Evolutionary conservation across 164 flowering plant species (phyloP).

Genomic region (Kingdonia uniflora): DNA sequence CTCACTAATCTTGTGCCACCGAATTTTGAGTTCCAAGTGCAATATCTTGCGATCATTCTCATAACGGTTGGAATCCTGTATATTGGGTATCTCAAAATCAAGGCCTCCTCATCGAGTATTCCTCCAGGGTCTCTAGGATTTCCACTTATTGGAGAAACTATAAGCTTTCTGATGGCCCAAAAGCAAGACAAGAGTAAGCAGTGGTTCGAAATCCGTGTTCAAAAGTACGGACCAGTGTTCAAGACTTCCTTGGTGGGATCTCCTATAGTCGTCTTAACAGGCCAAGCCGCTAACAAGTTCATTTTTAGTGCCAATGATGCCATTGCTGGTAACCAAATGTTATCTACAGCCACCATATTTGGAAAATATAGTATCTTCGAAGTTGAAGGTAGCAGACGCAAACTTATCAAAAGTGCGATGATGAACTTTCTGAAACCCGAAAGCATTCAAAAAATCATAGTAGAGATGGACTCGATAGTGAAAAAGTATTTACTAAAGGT

Average conservation of each 20-base stretch:
- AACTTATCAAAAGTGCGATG: conserved; percentile 11
- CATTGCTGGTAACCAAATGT: conserved; percentile 9
- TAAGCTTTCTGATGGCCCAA: conserved; percentile 19
- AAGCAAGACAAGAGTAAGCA: conserved; percentile 9
- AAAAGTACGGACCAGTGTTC: conserved; percentile 18
- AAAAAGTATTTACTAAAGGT: conserved; percentile 12
- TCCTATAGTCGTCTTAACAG: conserved; percentile 7
- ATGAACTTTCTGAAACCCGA: conserved; percentile 13
- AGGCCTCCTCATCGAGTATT: conserved; percentile 1
- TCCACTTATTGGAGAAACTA: conserved; percentile 23
- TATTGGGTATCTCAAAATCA: conserved; percentile 11
- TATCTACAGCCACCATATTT: conserved; percentile 7
- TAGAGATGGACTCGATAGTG: conserved; percentile 14
- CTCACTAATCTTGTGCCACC: neutral
- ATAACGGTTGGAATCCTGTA: conserved; percentile 10
- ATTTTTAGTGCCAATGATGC: conserved; percentile 11
- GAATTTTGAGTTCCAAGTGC: neutral
- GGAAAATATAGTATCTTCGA: conserved; percentile 15
- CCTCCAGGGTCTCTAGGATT: conserved; percentile 23
- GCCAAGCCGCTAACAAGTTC: conserved; percentile 18
- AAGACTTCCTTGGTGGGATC: conserved; percentile 18
- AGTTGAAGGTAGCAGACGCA: conserved; percentile 5
- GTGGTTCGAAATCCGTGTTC: conserved; percentile 15
- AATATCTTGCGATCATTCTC: conserved; percentile 1
- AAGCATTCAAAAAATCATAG: conserved; percentile 10